Base-by-base conservation (phyloP, 1,284 basidiomycete genomes). In the Fistulina hepatica region DNA sequence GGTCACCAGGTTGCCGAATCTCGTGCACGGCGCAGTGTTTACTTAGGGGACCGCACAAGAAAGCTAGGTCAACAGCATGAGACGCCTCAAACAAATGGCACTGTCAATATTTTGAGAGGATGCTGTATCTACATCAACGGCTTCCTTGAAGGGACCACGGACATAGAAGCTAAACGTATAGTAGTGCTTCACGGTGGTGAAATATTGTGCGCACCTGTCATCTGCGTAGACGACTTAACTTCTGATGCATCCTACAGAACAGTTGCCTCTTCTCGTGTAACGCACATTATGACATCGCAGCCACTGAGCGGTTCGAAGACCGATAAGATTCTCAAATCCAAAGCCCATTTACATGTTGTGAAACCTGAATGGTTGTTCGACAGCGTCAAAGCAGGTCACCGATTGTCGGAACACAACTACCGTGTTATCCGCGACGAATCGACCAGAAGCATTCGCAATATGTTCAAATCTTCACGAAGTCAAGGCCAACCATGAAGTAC, bases 341-440 rank as follows among this genome's bases (percentile, higher is more conserved):
- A 61, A 44, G 61, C 52, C 34, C 61, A 60, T 30, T 58, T 63
- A 17, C 64, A 75, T 38, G 67, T 83, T 35, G 76, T 83, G 12
- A 73, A 63, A 42, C 81, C 81, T 4, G 74, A 79, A 51, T 84
- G 81, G 81, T 63, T 83, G 5, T 59, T 61, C 10, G 80, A 83
- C 46, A 79, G 77, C 46, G 64, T 83, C 46, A 50, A 55, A 9
- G 63, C 64, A 15, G 75, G 74, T 21, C 74, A 65, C 52, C 62
- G 70, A 48, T 56, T 70, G 41, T 58, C 67, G 22, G 81, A 84
- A 53, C 58, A 66, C 40, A 54, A 57, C 12, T 84, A 82, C 48
- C 46, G 62, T 6, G 59, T 74, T 17, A 52, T 73, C 39, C 65
- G 57, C 44, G 51, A 59, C 43, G 46, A 40, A 15, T 56, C 52